A percentile compares a stretch with the other conserved stretches of the same genome.
Conservation (phyloP, 1,139 yeast species). For the Taphrina sp. region DNA sequence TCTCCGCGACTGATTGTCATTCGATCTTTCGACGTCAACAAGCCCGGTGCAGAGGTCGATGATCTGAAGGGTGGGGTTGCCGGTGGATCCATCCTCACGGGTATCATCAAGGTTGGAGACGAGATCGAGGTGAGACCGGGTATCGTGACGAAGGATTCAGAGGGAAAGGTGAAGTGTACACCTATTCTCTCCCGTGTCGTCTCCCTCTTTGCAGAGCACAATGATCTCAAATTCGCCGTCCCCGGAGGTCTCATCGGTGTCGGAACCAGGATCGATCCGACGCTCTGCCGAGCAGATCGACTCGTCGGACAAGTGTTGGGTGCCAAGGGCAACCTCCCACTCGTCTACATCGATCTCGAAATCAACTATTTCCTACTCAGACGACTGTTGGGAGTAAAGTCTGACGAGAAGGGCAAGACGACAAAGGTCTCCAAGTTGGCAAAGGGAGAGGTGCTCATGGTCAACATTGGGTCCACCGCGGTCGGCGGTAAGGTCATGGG, state of each 20-base stretch:
- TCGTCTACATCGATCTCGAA: slow-evolving; percentile 94
- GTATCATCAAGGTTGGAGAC: slow-evolving; percentile 95
- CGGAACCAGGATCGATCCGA: slow-evolving; percentile 98
- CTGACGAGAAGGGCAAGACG: slow-evolving; percentile 94
- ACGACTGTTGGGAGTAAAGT: slow-evolving; percentile 96
- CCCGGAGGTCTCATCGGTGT: slow-evolving; percentile 99
- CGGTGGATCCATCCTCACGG: slow-evolving; percentile 95
- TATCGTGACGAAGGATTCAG: slow-evolving; percentile 88
- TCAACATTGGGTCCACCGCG: slow-evolving; percentile 97
- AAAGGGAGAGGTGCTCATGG: slow-evolving; percentile 95
- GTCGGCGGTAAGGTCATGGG: slow-evolving; percentile 99
- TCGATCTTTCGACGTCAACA: slow-evolving; percentile 97
- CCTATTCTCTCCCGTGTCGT: slow-evolving; percentile 94
- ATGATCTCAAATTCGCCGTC: slow-evolving; percentile 96
- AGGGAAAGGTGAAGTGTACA: slow-evolving; percentile 84
- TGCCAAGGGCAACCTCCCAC: slow-evolving; percentile 92
- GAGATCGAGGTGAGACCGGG: slow-evolving; percentile 99
- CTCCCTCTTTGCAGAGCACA: slow-evolving; percentile 94
- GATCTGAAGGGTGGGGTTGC: slow-evolving; percentile 99
- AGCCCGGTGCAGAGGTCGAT: slow-evolving; percentile 97
- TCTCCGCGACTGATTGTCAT: slow-evolving; percentile 95
- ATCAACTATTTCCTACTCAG: slow-evolving; percentile 94
- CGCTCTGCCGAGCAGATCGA: slow-evolving; percentile 98
- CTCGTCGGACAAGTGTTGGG: slow-evolving; percentile 99
- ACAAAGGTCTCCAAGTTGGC: slow-evolving; percentile 95